phyloP scores from a whole-genome alignment of 2,329 filamentous ascomycete species.

The Apiospora kogelbergensis region DNA sequence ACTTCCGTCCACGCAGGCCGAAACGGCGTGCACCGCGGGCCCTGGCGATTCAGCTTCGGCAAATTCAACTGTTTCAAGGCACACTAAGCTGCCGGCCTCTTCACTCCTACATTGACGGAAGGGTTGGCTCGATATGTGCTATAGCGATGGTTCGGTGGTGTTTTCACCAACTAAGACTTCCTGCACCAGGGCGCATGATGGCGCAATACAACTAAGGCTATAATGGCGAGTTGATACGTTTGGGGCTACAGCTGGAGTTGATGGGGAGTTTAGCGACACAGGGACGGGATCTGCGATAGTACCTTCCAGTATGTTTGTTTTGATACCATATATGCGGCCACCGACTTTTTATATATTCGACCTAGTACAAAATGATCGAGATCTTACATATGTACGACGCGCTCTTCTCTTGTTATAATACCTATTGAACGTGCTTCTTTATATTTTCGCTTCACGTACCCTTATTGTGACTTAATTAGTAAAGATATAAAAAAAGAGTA shows the following conservation, averaged over 20 bases:
- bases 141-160: neutral
- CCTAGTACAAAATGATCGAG: neutral
- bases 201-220: neutral
- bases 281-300: neutral
- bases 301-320: neutral
- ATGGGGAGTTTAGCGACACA: neutral
- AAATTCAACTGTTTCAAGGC: conserved; percentile 52
- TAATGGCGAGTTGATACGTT: neutral
- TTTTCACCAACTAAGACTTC: neutral
- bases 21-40: conserved; percentile 47
- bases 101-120: neutral
- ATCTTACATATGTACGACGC: neutral
- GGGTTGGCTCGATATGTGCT: neutral
- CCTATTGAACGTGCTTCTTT: no score
- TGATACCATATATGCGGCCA: neutral
- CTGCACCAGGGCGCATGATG: no score
- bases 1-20: conserved; percentile 47
- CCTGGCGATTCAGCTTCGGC: conserved; percentile 51
- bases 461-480: no score
- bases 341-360: neutral
- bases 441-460: no score
- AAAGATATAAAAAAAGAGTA: no score
- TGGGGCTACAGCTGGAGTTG: neutral
- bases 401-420: neutral
- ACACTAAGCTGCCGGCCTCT: conserved; percentile 16